phyloP scores from a whole-genome alignment of 2,329 filamentous ascomycete species.

The Trichoderma guizhouense region DNA sequence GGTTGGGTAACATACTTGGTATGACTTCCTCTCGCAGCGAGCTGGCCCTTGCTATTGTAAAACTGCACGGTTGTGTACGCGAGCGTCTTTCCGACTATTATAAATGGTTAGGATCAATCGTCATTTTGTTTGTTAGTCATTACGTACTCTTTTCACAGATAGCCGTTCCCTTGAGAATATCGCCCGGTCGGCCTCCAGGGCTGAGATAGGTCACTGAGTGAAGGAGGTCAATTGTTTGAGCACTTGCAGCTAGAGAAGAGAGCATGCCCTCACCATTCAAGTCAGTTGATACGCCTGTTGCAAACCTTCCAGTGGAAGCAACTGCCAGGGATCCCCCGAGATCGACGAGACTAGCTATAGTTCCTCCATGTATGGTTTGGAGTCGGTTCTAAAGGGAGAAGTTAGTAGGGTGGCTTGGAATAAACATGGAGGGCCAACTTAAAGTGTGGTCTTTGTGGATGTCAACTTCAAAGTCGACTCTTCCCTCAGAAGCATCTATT shows the following conservation, averaged over 20 bases:
- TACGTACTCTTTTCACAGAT: conserved; percentile 58
- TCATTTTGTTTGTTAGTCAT: neutral
- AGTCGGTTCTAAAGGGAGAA: conserved; percentile 61
- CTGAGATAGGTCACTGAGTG: conserved; percentile 59
- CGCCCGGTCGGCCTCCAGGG: conserved; percentile 55
- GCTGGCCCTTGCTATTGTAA: conserved; percentile 54
- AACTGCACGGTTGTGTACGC: conserved; percentile 61
- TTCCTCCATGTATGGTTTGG: conserved; percentile 73
- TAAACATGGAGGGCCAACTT: conserved; percentile 23
- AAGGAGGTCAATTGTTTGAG: neutral
- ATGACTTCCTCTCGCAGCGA: conserved; percentile 61
- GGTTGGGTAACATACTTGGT: conserved; percentile 51
- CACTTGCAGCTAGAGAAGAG: neutral
- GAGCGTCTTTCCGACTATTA: conserved; percentile 58
- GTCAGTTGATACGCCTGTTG: conserved; percentile 63
- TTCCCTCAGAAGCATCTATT: conserved; percentile 60
- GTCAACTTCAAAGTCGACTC: conserved; percentile 72
- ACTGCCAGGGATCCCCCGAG: conserved; percentile 63
- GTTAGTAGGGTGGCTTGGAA: neutral
- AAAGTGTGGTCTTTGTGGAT: conserved; percentile 75
- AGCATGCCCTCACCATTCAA: conserved; percentile 48
- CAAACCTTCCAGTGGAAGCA: conserved; percentile 60
- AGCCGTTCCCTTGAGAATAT: conserved; percentile 54
- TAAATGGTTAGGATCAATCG: conserved; percentile 16
- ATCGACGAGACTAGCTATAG: conserved; percentile 72